Evolutionary conservation across 495 filamentous ascomycete genomes (phyloP), one percentile per base, ranked within the genome.

Genomic region (Penicillium coprophilum): DNA sequence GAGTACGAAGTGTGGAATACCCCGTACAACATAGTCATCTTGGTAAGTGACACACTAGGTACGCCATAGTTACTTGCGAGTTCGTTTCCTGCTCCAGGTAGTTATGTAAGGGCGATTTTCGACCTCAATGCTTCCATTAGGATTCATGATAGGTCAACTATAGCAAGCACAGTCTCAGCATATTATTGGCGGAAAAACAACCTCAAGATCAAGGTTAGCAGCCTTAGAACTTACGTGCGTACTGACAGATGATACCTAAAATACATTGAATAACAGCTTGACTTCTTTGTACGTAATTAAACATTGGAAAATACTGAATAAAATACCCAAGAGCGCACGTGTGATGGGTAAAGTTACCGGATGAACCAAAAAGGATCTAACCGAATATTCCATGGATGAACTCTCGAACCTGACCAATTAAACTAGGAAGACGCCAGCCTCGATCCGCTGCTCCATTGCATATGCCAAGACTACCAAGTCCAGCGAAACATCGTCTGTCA

Each of bases 351-450:
- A 36, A 38, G 7, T 17, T 38, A 38, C 34, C 34, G 34, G n/a
- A 38, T 38, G 34, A 17, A 2, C 34, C 7, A 15, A 15, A 38
- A 3, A 8, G 15, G 34, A 17, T 17, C 17, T 38, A 17, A n/a
- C 34, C n/a, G 34, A 38, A 7, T 17, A 44, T n/a, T 27, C 24
- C 24, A 27, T 24, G 24, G 2, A 27, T 17, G 56, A 43, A n/a
- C 51, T 46, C 46, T 55, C 54, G 13, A 63, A 63, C 57, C 12
- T 64, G 13, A 19, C 58, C 61, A 58, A 64, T 64, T 7, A 46
- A n/a, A 38, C 6, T 8, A 13, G 0, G 5, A 10, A 40, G 27
- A 2, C 24, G 0, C 7, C 24, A 23, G 8, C 20, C 30, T 6
- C 28, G 46, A 31, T 17, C 34, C 34, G 34, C 34, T 38, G 34